Percentiles rank a stretch among this genome's conserved stretches.
phyloP scores from a whole-genome alignment of 1,284 basidiomycete species.

The Cutaneotrichosporon sp. region DNA sequence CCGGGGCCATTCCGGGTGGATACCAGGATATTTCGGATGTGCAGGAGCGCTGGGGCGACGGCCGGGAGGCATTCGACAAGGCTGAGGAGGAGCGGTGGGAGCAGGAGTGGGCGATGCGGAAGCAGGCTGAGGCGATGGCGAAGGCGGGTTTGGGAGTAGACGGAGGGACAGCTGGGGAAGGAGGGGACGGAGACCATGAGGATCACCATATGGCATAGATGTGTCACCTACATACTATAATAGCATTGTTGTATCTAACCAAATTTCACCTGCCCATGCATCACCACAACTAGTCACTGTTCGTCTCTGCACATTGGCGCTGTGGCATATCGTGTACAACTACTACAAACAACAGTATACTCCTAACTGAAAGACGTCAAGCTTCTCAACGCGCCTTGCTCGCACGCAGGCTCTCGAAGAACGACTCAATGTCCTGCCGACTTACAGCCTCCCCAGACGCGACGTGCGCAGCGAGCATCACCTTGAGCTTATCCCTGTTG shows the following conservation, averaged over 20 bases:
- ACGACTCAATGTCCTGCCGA: slow-evolving; percentile 37
- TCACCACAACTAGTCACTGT: not conserved
- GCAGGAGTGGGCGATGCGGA: slow-evolving; percentile 43
- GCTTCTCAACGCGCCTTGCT: not conserved
- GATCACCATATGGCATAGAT: not conserved
- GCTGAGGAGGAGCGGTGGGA: slow-evolving; percentile 58
- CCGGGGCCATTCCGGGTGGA: slow-evolving; percentile 56
- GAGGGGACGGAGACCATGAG: not conserved
- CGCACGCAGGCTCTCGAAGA: slow-evolving; percentile 31
- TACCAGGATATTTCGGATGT: slow-evolving; percentile 65
- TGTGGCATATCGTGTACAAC: not conserved
- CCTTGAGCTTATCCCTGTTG: slow-evolving; percentile 33
- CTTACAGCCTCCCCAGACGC: slow-evolving; percentile 31
- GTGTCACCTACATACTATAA: not conserved
- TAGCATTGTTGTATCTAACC: not conserved
- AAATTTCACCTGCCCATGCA: not conserved
- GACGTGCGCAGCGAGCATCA: slow-evolving; percentile 33
- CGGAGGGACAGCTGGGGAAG: not conserved
- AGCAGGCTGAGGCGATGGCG: slow-evolving; percentile 10
- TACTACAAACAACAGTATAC: not conserved
- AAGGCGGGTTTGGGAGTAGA: too few relatives aligned
- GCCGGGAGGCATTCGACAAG: slow-evolving; percentile 69
- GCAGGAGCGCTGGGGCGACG: slow-evolving; percentile 83
- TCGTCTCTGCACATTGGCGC: not conserved
- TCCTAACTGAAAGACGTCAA: not conserved